Evolutionary conservation across 805 yeast genomes (phyloP).

Genomic region (Tetrapisispora pingtungensis): DNA sequence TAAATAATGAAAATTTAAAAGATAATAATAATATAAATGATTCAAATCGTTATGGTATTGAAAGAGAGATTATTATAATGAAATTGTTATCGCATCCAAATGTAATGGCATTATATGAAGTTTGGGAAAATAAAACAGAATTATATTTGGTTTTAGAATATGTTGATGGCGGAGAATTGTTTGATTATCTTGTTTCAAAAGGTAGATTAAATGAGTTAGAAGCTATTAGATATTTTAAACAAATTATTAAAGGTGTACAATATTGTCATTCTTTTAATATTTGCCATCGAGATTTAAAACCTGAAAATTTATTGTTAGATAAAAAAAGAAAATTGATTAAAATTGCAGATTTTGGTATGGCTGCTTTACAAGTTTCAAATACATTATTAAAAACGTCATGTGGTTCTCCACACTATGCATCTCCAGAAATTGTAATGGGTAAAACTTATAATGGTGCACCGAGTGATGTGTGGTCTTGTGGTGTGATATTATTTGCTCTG

Average conservation of each 20-base stretch:
- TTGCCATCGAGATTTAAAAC: slow-evolving; percentile 74
- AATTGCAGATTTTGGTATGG: slow-evolving; percentile 86
- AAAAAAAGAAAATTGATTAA: slow-evolving; percentile 53
- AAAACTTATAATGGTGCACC: slow-evolving; percentile 74
- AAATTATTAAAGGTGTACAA: slow-evolving; percentile 67
- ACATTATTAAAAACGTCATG: slow-evolving; percentile 69
- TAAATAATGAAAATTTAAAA: not conserved
- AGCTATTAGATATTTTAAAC: slow-evolving; percentile 68
- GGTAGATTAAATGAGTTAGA: slow-evolving; percentile 66
- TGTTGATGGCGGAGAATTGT: slow-evolving; percentile 82
- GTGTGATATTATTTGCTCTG: slow-evolving; percentile 69
- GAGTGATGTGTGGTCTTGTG: slow-evolving; percentile 84
- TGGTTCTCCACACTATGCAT: slow-evolving; percentile 84
- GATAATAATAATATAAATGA: slow-evolving; percentile 7
- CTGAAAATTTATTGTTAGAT: slow-evolving; percentile 67
- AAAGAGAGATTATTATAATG: slow-evolving; percentile 95
- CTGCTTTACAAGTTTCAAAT: slow-evolving; percentile 67
- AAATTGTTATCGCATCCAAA: slow-evolving; percentile 89
- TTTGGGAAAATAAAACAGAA: slow-evolving; percentile 94
- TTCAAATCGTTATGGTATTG: slow-evolving; percentile 76
- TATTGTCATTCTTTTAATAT: slow-evolving; percentile 76
- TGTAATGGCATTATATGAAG: slow-evolving; percentile 87
- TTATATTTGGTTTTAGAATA: slow-evolving; percentile 69
- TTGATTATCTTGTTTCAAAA: slow-evolving; percentile 56
- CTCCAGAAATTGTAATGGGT: slow-evolving; percentile 78